Conservation (phyloP, 306 rosid genomes). For the Corylus avellana region DNA sequence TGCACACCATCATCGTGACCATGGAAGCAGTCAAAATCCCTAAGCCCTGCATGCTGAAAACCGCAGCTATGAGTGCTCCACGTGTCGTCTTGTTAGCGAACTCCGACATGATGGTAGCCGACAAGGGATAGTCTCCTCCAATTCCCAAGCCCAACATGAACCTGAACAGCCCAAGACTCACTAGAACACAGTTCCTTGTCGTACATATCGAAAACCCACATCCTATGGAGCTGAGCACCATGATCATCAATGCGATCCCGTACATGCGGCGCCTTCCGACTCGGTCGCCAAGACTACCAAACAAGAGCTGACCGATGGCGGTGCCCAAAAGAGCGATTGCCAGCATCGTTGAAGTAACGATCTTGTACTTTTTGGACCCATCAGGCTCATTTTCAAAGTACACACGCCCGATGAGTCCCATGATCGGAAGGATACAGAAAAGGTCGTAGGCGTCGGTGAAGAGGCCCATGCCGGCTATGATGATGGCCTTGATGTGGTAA, state of each 20-base stretch:
- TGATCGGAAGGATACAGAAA: slow-evolving; percentile 56
- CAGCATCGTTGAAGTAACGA: slow-evolving; percentile 37
- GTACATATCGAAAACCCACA: slow-evolving; percentile 71
- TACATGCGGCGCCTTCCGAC: slow-evolving; percentile 61
- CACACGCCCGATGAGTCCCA: slow-evolving; percentile 47
- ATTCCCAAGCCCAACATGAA: slow-evolving; percentile 70
- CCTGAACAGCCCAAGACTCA: slow-evolving; percentile 61
- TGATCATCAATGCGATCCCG: slow-evolving; percentile 52
- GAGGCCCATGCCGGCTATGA: slow-evolving; percentile 81
- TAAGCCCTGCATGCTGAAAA: slow-evolving; percentile 81
- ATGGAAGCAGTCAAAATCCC: slow-evolving; percentile 64
- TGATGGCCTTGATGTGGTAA: slow-evolving; percentile 81
- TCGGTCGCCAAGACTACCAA: slow-evolving; percentile 65
- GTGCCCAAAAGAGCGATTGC: slow-evolving; percentile 54
- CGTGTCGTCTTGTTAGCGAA: slow-evolving; percentile 73
- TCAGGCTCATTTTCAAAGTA: slow-evolving; percentile 14
- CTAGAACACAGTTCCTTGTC: slow-evolving; percentile 42
- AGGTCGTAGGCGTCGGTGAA: slow-evolving; percentile 79
- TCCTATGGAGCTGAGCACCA: slow-evolving; percentile 54
- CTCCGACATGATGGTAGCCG: slow-evolving; percentile 85
- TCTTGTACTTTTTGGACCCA: neutral
- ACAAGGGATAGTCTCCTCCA: slow-evolving; percentile 82
- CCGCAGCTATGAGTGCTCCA: slow-evolving; percentile 78
- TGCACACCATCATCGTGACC: slow-evolving; percentile 58
- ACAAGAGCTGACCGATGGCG: slow-evolving; percentile 51